Evolutionary conservation across 2,329 filamentous ascomycete genomes (phyloP), one percentile per base, ranked within the genome.

Genomic region (Magnaporthiopsis rhizophila): DNA sequence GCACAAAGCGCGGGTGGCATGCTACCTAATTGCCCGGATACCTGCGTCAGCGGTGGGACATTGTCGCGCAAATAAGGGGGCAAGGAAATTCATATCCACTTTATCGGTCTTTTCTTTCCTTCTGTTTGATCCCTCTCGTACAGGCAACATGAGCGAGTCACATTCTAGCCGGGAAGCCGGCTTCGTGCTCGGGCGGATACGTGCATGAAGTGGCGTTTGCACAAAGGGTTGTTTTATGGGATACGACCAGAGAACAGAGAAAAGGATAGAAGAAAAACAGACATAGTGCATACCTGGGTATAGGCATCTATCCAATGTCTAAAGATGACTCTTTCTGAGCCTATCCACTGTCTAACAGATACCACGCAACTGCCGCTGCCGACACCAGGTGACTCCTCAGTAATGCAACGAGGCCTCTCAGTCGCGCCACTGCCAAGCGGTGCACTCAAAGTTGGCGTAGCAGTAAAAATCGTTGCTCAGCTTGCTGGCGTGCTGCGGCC

Each of bases 391-490:
- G 2, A 11, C 32, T 12, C 3, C 30, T 30, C 6, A 30, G 30
- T 30, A 7, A 30, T 7, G 30, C 30, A 30, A 30, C 30, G 30
- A 7, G 30, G 2, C 3, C 30, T 24, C 34, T 11, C 36, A 61
- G 13, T 57, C 26, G 30, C 61, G 28, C 75, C 76, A 83, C 58
- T 72, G 75, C 81, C 84, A 85, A 5, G 73, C 74, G 8, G 76
- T 76, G 69, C 86, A 85, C 73, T 91, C 87, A 71, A 91, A 93
- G 71, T 91, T 93, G 30, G 90, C 85, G 71, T 91, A 94, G 74
- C 89, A 92, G 71, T 85, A 83, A 72, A 92, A 95, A 74, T 92
- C 89, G 71, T 95, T 95, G 74, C 89, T 90, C 66, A 95, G 76
- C 0, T 89, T 89, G 67, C 86, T 85, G n/a, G 84, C 81, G 71